Conservation (phyloP, 257 asterid genomes). For the Asclepias syriaca region DNA sequence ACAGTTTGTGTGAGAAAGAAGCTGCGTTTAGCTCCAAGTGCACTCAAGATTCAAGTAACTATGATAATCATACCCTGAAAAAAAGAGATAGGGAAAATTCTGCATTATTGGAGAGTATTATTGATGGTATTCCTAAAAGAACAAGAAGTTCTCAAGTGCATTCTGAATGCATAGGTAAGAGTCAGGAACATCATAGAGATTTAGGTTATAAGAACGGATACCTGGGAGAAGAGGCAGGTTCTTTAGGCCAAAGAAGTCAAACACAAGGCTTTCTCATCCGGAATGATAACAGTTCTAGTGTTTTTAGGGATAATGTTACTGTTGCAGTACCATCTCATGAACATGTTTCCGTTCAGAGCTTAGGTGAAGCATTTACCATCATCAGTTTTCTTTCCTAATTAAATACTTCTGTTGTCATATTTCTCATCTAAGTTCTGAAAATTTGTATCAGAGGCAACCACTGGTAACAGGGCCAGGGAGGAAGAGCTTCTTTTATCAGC, state of each 20-base stretch:
- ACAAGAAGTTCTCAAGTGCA: conserved; percentile 41
- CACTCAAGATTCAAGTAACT: conserved; percentile 50
- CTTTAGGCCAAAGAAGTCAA: conserved; percentile 9
- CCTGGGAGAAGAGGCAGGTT: conserved; percentile 28
- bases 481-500: conserved; percentile 56
- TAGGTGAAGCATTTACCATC: conserved; percentile 32
- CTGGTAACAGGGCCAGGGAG: conserved; percentile 28
- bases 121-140: conserved; percentile 62
- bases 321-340: conserved; percentile 50
- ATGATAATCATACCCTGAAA: conserved; percentile 23
- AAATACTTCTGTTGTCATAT: background rate
- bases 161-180: conserved; percentile 27
- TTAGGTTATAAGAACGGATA: conserved; percentile 24
- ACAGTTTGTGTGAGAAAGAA: conserved; percentile 73
- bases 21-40: conserved; percentile 46
- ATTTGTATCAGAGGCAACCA: conserved; percentile 40
- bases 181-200: conserved; percentile 24
- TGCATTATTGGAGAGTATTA: conserved; percentile 35
- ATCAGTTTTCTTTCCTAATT: background rate
- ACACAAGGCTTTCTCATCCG: conserved; percentile 10
- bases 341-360: conserved; percentile 27
- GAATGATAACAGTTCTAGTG: conserved; percentile 21
- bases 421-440: conserved; percentile 10
- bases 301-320: conserved; percentile 37
- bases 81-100: conserved; percentile 61